Evolutionary conservation across 1,139 yeast species (phyloP), one percentile per base, ranked within the genome.

Genomic region (Suzukiozyma palmioleophila): DNA sequence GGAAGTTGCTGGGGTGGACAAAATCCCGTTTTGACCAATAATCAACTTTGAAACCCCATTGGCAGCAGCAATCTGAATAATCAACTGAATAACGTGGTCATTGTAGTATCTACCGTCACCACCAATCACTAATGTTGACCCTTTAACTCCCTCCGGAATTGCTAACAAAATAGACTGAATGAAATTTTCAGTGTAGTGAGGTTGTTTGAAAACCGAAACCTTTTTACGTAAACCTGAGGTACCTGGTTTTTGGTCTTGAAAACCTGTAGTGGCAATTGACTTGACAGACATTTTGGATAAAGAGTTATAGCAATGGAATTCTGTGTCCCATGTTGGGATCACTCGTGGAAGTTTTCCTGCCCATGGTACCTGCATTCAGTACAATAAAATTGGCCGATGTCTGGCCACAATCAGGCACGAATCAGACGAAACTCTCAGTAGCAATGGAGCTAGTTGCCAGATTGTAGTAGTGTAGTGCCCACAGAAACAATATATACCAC

Each of bases 51-150:
- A 69, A 39, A 90, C 95, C 27, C 95, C 96, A 60, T 92, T 92
- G 38, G 94, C 98, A 33, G 95, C 95, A 43, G 87, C 83, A 41
- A 92, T 88, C 48, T 79, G 68, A 32, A 86, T 83, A 53, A 92
- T 92, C 56, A 84, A 66, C 59, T 89, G 88, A 54, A 92, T 79
- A 28, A 89, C 92, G 31, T 73, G 74, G 52, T 81, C 86, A 57
- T 90, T 90, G 69, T 87, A 92, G 71, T 72, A 92, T 52, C 98
- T 81, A 39, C 98, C 98, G 60, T 92, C 98, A 44, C 98, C 98
- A 42, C 98, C 98, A 50, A 92, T 81, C 3, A 90, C 97, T 47
- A 92, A 72, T 4, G 86, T 81, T 3, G 96, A 73, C 45, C 70
- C 85, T 41, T 76, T 44, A 8, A 82, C 66, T 25, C 97, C 97